These are phyloP conservation scores for Rhodosporidiobolus odoratus DNA, from an alignment of 768 basidiomycete genomes.

Conservation along the genomic window DNA sequence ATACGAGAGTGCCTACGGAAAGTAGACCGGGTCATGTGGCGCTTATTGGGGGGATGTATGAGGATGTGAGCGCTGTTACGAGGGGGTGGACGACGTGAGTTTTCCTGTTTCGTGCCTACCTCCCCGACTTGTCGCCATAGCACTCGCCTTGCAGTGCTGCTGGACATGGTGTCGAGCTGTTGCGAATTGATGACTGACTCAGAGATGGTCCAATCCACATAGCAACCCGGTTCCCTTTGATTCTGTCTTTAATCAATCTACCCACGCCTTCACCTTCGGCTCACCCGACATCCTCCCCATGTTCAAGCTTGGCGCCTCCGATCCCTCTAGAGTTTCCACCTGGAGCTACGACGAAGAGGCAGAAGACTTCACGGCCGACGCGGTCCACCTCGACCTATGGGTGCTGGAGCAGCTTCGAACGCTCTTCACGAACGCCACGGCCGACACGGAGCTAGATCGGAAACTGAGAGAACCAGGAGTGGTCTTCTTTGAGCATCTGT, in stretches of 20 bases:
- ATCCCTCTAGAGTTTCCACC: conserved; percentile 61
- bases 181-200: too few relatives aligned
- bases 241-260: conserved; percentile 78
- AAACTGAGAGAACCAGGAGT: conserved; percentile 59
- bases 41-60: conserved; percentile 85
- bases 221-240: conserved; percentile 64
- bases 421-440: conserved; percentile 62
- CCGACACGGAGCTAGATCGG: conserved; percentile 52
- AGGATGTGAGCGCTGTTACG: conserved; percentile 80
- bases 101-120: neutral
- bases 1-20: conserved; percentile 81
- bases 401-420: conserved; percentile 63
- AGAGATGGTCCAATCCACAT: neutral
- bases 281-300: conserved; percentile 84
- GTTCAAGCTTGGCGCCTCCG: conserved; percentile 67
- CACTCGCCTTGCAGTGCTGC: too few relatives aligned
- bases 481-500: conserved; percentile 75
- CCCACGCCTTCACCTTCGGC: conserved; percentile 72
- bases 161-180: too few relatives aligned
- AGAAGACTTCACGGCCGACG: conserved; percentile 84
- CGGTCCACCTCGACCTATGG: conserved; percentile 71
- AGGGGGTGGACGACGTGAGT: conserved; percentile 51
- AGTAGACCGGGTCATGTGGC: conserved; percentile 84
- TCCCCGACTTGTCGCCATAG: conserved; percentile 52
- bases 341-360: conserved; percentile 72